Percentiles rank a stretch among this genome's conserved stretches.
Evolutionary conservation across 352 stramenopile species (phyloP).

Genomic region (Phytophthora fragariaefolia): DNA sequence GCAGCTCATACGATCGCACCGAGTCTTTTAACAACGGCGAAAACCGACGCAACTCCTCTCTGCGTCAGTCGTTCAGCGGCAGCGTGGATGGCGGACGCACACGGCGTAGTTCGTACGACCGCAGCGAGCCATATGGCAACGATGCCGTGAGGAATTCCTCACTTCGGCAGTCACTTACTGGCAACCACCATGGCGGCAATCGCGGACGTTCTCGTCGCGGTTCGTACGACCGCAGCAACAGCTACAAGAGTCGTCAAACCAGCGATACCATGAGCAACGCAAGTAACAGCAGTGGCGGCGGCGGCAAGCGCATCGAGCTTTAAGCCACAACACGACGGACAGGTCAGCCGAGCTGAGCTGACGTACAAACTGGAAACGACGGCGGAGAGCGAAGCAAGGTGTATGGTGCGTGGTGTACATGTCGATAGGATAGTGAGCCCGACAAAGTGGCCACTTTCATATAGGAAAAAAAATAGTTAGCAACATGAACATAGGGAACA

Average conservation of each 20-base stretch:
- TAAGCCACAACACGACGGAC: constrained; percentile 40
- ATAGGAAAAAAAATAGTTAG: constrained; percentile 41
- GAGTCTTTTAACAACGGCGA: constrained; percentile 47
- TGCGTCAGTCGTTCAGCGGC: constrained; percentile 46
- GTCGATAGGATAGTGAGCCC: constrained; percentile 22
- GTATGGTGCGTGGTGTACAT: constrained; percentile 41
- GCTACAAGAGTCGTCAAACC: constrained; percentile 44
- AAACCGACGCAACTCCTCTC: constrained; percentile 41
- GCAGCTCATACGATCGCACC: constrained; percentile 59
- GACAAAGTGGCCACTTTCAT: constrained; percentile 19
- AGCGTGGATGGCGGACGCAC: constrained; percentile 34
- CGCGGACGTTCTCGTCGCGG: constrained; percentile 60
- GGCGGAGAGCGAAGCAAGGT: constrained; percentile 35
- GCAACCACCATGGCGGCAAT: constrained; percentile 43
- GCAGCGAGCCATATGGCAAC: constrained; percentile 44
- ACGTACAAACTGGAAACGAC: constrained; percentile 26
- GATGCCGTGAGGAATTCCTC: constrained; percentile 43
- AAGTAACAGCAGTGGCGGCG: constrained; percentile 54
- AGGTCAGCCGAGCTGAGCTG: constrained; percentile 31
- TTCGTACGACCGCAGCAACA: constrained; percentile 65
- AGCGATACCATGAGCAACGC: constrained; percentile 63
- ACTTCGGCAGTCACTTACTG: constrained; percentile 46
- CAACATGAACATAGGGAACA: constrained; percentile 39
- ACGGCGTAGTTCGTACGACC: constrained; percentile 63
- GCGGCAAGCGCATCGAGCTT: constrained; percentile 79